These are phyloP conservation scores for Lathyrus oleraceus DNA, from an alignment of 306 rosid genomes.

Conservation along the genomic window DNA sequence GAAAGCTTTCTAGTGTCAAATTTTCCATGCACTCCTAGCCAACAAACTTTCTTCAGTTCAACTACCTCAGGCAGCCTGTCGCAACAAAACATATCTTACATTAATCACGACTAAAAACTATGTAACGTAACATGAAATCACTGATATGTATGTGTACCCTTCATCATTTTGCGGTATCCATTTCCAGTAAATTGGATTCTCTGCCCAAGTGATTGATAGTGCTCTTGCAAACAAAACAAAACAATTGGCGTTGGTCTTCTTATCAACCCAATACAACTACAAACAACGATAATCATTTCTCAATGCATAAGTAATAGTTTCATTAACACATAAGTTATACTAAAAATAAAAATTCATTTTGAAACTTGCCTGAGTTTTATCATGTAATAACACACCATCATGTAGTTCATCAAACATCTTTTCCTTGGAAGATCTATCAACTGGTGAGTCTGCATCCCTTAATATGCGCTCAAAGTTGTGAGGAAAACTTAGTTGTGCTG, in stretches of 20 bases:
- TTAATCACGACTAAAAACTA: not conserved
- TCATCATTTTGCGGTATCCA: slow-evolving; percentile 52
- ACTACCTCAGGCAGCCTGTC: slow-evolving; percentile 51
- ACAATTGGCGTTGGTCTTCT: slow-evolving; percentile 48
- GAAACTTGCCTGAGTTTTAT: slow-evolving; percentile 41
- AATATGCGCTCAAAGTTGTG: slow-evolving; percentile 32
- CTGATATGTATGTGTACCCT: slow-evolving; percentile 37
- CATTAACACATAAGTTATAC: no score
- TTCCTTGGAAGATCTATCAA: slow-evolving; percentile 31
- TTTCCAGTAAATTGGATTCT: slow-evolving; percentile 51
- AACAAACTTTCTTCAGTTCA: slow-evolving; percentile 60
- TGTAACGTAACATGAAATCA: not conserved
- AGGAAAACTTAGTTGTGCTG: slow-evolving; percentile 13
- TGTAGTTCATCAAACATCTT: slow-evolving; percentile 34
- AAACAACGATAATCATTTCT: slow-evolving; percentile 8
- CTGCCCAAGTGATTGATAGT: slow-evolving; percentile 62
- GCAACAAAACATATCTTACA: slow-evolving; percentile 42
- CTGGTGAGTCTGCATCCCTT: slow-evolving; percentile 39
- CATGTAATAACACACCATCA: slow-evolving; percentile 39
- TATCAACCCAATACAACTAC: slow-evolving; percentile 47
- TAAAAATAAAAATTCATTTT: no score
- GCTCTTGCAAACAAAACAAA: slow-evolving; percentile 71
- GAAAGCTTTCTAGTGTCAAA: slow-evolving; percentile 58
- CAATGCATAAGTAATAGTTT: not conserved
- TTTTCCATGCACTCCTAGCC: slow-evolving; percentile 73